Evolutionary conservation across 805 yeast genomes (phyloP).

Genomic region (Kuraishia borneana): DNA sequence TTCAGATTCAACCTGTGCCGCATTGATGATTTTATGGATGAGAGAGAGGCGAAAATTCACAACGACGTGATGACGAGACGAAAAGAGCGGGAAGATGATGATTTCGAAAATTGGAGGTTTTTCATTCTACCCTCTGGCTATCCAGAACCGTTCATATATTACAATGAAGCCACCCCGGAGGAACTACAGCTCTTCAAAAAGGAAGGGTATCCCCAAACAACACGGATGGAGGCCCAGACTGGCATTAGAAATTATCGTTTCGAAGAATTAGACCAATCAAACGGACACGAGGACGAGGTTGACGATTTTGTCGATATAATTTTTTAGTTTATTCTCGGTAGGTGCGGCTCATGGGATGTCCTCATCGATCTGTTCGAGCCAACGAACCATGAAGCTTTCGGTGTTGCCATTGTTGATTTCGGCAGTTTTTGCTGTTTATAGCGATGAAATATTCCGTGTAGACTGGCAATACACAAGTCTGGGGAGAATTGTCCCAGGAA

Average conservation of each 20-base stretch:
- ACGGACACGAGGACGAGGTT: too few species aligned
- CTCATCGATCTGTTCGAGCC: neutral
- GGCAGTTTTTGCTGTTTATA: slow-evolving; percentile 6
- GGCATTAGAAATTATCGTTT: neutral
- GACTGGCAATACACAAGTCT: slow-evolving; percentile 34
- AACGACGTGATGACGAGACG: neutral
- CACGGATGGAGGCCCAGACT: neutral
- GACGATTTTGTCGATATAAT: neutral
- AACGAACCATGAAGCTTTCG: neutral
- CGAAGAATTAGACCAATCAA: neutral
- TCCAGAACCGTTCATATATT: neutral
- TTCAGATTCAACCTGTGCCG: too few species aligned
- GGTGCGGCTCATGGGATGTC: neutral
- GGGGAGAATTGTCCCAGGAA: slow-evolving; percentile 3
- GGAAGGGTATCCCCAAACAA: neutral
- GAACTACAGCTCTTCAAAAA: neutral
- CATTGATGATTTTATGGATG: too few species aligned
- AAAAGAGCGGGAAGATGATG: neutral
- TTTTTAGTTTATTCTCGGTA: neutral
- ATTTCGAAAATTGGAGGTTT: neutral
- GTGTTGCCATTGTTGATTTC: slow-evolving; percentile 3
- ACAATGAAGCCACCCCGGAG: neutral
- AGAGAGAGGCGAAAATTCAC: too few species aligned
- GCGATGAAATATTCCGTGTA: slow-evolving; percentile 40
- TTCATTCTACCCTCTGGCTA: neutral